Conservation (phyloP, 139 green algal genomes). For the Bryopsis sp. region DNA sequence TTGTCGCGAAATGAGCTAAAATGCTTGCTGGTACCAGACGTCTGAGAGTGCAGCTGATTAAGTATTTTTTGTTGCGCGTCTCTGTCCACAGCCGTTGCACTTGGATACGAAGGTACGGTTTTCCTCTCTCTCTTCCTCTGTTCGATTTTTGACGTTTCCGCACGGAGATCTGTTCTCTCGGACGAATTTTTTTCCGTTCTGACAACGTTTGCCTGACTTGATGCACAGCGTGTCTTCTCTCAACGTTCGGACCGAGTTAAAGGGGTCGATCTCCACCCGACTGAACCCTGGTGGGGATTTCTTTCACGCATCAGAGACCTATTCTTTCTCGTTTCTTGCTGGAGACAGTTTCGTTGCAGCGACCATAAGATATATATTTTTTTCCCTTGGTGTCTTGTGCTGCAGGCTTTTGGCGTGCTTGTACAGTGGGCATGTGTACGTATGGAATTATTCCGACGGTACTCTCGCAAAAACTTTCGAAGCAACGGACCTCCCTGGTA, state of each 20-base stretch:
- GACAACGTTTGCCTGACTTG: too few relatives aligned
- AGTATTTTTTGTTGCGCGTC: too few relatives aligned
- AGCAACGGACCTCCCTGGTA: slow-evolving; percentile 84
- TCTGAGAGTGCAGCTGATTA: too few relatives aligned
- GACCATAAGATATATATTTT: too few relatives aligned
- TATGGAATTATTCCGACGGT: slow-evolving; percentile 91
- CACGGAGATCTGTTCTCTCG: too few relatives aligned
- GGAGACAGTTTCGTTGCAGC: too few relatives aligned
- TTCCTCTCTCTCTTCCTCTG: not conserved
- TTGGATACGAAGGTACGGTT: slow-evolving; percentile 17
- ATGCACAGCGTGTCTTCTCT: slow-evolving; percentile 69
- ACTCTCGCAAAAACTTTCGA: slow-evolving; percentile 97
- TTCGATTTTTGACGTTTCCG: not conserved
- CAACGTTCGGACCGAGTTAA: slow-evolving; percentile 97
- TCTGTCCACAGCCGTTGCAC: not conserved
- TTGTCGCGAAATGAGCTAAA: too few relatives aligned
- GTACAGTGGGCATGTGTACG: slow-evolving; percentile 95
- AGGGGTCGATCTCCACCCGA: slow-evolving; percentile 95
- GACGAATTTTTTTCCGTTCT: too few relatives aligned
- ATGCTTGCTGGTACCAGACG: too few relatives aligned
- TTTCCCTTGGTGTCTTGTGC: not conserved
- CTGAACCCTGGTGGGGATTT: slow-evolving; percentile 89
- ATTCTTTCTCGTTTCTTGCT: too few relatives aligned
- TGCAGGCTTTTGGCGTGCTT: slow-evolving; percentile 86
- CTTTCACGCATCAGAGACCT: not conserved